Evolutionary conservation across 129 eudicot species (phyloP), one percentile per base, ranked within the genome.

Genomic region (Solidago caesia): DNA sequence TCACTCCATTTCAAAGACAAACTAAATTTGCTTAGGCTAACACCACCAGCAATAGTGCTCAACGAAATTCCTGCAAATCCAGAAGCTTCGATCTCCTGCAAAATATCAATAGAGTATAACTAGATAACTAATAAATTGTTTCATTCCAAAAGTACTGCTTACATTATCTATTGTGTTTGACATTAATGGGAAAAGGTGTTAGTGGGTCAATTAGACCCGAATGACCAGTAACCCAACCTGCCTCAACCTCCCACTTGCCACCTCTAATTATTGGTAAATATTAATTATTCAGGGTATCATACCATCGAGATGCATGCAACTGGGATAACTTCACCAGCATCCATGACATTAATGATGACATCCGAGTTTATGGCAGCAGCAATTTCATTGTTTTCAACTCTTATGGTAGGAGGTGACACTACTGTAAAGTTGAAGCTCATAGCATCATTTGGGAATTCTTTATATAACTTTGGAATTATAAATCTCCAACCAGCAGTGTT

Each of bases 401-500:
- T 44, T 67, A 95, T 76, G 39, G 44, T 70, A 3, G 97, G 96
- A 69, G 87, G 86, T 27, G 97, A 87, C 64, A 84, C 45, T 63
- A 89, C 60, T 33, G 89, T 85, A 65, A 95, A 51, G 82, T 95
- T 87, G 45, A 95, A 84, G 61, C 75, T 85, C 96, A 95, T 84
- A 73, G 83, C 89, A 77, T 80, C 85, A 75, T 95, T 82, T 21
- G 99, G 96, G 70, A 42, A 95, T 76, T 73, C 53, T 75, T 84
- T 86, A 85, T 95, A 95, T 78, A 95, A 80, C 82, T 83, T 84
- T 13, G 99, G 99, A 79, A 95, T 53, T 9, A 91, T 81, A 71
- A 73, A 85, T 79, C 80, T 89, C 99, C 99, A 95, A 62, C 78
- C 88, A 60, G 97, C 85, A 47, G 99, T 95, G 92, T 95, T 95